A percentile compares a stretch with the other conserved stretches of the same genome.
Conservation (phyloP, 495 filamentous ascomycete species). For the Podospora pseudopauciseta region DNA sequence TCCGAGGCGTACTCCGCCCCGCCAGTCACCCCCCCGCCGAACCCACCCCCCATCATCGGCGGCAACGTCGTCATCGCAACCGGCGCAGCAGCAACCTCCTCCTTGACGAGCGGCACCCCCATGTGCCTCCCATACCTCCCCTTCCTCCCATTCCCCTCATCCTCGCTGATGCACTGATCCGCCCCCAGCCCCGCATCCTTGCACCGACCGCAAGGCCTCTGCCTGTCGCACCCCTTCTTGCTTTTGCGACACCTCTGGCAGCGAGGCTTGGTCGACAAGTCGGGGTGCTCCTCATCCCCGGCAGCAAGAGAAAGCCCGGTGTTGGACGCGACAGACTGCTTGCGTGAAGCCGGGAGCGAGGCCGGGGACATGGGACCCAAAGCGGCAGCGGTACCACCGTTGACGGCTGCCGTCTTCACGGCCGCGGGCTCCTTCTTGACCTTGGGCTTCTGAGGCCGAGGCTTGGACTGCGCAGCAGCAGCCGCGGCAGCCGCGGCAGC, state of each 20-base stretch:
- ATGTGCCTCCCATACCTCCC: conserved; percentile 95
- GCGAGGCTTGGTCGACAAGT: conserved; percentile 88
- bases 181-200: conserved; percentile 90
- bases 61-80: conserved; percentile 14
- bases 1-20: neutral
- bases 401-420: conserved; percentile 7
- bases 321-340: conserved; percentile 71
- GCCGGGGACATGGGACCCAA: conserved; percentile 63
- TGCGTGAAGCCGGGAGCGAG: conserved; percentile 69
- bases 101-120: conserved; percentile 85
- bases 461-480: conserved; percentile 44
- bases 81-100: conserved; percentile 29
- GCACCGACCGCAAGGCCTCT: conserved; percentile 90
- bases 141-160: conserved; percentile 92
- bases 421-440: neutral
- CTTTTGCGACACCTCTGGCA: conserved; percentile 98
- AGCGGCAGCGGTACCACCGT: conserved; percentile 20
- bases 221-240: conserved; percentile 97
- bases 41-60: conserved; percentile 28
- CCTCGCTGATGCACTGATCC: conserved; percentile 92
- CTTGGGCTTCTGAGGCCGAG: conserved; percentile 52
- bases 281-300: conserved; percentile 79
- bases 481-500: conserved; percentile 26
- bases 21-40: conserved; percentile 33
- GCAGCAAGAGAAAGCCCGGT: conserved; percentile 59